These are phyloP conservation scores for Picea glauca DNA, from an alignment of 75 land plant genomes.

Conservation along the genomic window DNA sequence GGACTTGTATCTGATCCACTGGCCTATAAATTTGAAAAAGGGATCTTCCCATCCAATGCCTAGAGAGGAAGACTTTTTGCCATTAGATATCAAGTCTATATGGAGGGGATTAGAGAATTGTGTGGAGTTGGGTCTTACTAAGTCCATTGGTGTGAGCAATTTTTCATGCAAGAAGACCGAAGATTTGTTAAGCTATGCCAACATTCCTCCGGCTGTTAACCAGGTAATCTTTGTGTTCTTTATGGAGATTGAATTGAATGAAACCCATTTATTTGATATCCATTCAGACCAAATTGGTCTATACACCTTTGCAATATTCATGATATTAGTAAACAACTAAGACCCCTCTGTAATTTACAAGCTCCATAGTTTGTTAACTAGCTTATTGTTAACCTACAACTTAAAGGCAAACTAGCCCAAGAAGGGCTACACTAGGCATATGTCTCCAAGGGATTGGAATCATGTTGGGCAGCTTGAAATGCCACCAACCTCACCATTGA, in stretches of 20 bases:
- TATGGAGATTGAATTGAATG: neutral
- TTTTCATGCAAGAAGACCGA: constrained; percentile 17
- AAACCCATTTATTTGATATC: neutral
- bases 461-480: neutral
- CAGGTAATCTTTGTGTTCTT: constrained; percentile 11
- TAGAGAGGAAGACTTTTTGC: constrained; percentile 14
- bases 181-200: constrained; percentile 19
- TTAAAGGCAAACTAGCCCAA: neutral
- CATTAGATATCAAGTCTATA: constrained; percentile 21
- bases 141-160: constrained; percentile 24
- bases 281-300: neutral
- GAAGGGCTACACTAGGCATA: neutral
- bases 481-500: neutral
- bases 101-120: constrained; percentile 28
- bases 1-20: constrained; percentile 40
- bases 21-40: constrained; percentile 25
- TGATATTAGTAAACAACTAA: neutral
- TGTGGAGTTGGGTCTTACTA: constrained; percentile 13
- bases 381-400: too few species aligned
- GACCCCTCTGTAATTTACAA: neutral
- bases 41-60: neutral
- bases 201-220: constrained; percentile 22
- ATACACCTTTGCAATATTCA: neutral
- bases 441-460: neutral
- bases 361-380: neutral